A percentile compares a stretch with the other conserved stretches of the same genome.
phyloP scores from a whole-genome alignment of 2,329 filamentous ascomycete genomes.

The Colletotrichum falcatum region DNA sequence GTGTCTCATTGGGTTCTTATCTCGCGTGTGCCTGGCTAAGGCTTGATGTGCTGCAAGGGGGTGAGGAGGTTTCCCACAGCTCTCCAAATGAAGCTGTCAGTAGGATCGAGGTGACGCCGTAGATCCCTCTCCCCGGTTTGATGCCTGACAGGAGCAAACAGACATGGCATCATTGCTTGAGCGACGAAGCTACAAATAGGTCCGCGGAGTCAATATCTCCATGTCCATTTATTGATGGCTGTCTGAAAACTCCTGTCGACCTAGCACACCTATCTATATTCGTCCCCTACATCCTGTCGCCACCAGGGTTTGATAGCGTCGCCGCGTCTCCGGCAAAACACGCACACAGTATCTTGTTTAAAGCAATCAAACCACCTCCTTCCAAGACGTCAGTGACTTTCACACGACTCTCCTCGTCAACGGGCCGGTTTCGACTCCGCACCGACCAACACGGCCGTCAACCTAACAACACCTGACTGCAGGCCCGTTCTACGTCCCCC shows the following conservation, averaged over 20 bases:
- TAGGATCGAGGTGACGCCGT: slow-evolving; percentile 32
- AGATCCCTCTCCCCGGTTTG: slow-evolving; percentile 10
- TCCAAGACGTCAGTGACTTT: neutral
- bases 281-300: neutral
- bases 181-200: slow-evolving; percentile 32
- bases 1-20: slow-evolving; percentile 15
- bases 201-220: too few species aligned
- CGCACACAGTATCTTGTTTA: neutral
- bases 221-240: neutral
- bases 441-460: neutral
- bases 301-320: neutral
- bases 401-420: neutral
- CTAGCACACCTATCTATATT: neutral
- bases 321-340: neutral
- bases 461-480: neutral
- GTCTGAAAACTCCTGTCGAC: neutral
- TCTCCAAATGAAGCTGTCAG: slow-evolving; percentile 14
- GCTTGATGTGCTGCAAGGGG: slow-evolving; percentile 12
- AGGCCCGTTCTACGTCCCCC: neutral
- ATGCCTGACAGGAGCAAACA: slow-evolving; percentile 12
- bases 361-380: neutral
- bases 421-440: neutral
- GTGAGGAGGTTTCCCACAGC: slow-evolving; percentile 27
- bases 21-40: slow-evolving; percentile 9
- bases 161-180: neutral